A percentile compares a stretch with the other conserved stretches of the same genome.
Conservation (phyloP, 2,329 filamentous ascomycete species). For the Aspergillus sojae region DNA sequence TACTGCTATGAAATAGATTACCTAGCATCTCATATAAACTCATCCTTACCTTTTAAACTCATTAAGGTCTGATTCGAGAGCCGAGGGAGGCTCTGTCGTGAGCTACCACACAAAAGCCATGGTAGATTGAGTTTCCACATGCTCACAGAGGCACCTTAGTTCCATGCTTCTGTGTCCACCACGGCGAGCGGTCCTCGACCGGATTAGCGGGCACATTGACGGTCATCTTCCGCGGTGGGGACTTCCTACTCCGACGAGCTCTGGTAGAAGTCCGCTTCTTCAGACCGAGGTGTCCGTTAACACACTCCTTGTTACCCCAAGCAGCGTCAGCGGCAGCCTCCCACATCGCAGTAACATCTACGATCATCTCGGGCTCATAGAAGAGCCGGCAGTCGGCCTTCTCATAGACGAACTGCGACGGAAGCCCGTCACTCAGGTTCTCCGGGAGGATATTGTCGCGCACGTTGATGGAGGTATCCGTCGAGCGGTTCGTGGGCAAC, state of each 20-base stretch:
- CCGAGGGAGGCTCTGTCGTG: neutral
- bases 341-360: neutral
- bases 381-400: neutral
- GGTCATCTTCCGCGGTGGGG: neutral
- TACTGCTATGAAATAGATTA: no score
- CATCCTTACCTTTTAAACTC: no score
- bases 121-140: neutral
- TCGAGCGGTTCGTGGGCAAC: neutral
- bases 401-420: neutral
- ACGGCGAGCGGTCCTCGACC: neutral
- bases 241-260: neutral
- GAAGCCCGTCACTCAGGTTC: neutral
- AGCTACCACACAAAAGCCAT: no score
- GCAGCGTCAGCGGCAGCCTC: neutral
- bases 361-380: neutral
- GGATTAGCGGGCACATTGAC: neutral
- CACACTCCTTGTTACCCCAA: neutral
- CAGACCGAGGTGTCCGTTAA: neutral
- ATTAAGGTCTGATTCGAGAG: no score
- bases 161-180: neutral
- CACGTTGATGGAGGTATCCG: neutral
- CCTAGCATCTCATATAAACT: no score
- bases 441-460: neutral
- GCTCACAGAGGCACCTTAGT: neutral
- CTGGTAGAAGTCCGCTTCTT: neutral